Percentiles rank a stretch among this genome's conserved stretches.
phyloP scores from a whole-genome alignment of 1,284 basidiomycete species.

The Cystobasidium slooffiae region DNA sequence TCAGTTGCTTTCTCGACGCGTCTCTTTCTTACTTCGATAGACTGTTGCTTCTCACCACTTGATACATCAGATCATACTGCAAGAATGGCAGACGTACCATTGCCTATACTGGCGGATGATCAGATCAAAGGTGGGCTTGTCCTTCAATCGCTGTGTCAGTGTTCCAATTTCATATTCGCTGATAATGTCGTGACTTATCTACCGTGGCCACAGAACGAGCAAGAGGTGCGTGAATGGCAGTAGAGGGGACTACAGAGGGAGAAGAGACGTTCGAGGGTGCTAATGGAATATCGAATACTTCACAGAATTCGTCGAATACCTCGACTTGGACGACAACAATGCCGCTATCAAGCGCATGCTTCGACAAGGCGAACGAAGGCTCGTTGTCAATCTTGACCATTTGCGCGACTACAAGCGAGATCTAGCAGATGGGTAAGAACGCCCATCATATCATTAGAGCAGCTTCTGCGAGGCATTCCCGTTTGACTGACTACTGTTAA shows the following conservation, averaged over 20 bases:
- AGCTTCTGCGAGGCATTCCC: not conserved
- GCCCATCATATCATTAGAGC: conserved; percentile 1
- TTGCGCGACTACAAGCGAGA: conserved; percentile 90
- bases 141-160: conserved; percentile 19
- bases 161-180: conserved; percentile 48
- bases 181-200: conserved; percentile 47
- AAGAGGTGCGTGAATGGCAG: conserved; percentile 25
- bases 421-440: conserved; percentile 61
- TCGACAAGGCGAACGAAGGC: conserved; percentile 78
- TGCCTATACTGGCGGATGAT: conserved; percentile 36
- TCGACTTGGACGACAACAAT: conserved; percentile 46
- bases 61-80: conserved; percentile 24
- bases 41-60: not conserved
- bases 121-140: conserved; percentile 36
- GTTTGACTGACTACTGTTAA: not conserved
- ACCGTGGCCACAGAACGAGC: conserved; percentile 25
- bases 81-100: conserved; percentile 33
- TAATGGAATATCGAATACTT: not conserved
- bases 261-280: not conserved
- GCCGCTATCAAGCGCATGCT: conserved; percentile 80
- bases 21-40: conserved; percentile 5
- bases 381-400: conserved; percentile 96
- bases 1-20: not conserved
- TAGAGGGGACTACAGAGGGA: not conserved
- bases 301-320: conserved; percentile 36